Evolutionary conservation across 108 stramenopile species (phyloP).

Genomic region (Phaeodactylum tricornutum): DNA sequence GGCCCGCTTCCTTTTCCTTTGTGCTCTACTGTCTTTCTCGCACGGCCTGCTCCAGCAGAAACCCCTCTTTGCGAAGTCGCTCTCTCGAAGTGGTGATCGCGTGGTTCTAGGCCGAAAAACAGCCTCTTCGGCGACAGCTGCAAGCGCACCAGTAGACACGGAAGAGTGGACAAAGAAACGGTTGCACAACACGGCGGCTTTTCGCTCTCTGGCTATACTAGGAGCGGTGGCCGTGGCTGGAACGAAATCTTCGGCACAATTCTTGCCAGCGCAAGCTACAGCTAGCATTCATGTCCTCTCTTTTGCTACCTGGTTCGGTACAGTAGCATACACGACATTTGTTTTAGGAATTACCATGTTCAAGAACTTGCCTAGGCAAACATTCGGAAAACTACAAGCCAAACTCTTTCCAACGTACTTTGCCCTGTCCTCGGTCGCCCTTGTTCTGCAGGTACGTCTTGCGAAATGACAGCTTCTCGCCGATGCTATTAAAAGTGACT

Average conservation of each 20-base stretch:
- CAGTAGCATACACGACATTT: slow-evolving; percentile 64
- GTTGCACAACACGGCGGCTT: slow-evolving; percentile 11
- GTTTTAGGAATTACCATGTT: slow-evolving; percentile 76
- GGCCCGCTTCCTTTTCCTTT: no score
- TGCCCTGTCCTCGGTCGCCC: slow-evolving; percentile 31
- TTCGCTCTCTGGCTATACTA: slow-evolving; percentile 14
- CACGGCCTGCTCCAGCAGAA: no score
- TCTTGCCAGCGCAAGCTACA: slow-evolving; percentile 23
- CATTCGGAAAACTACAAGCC: slow-evolving; percentile 71
- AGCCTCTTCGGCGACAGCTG: slow-evolving; percentile 3
- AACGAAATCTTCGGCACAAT: background rate
- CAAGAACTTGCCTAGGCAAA: slow-evolving; percentile 71
- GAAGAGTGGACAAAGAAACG: slow-evolving; percentile 22
- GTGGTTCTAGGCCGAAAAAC: no score
- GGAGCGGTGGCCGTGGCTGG: slow-evolving; percentile 7
- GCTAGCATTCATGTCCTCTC: slow-evolving; percentile 49
- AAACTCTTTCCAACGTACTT: slow-evolving; percentile 79
- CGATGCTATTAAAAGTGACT: background rate
- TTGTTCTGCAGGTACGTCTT: slow-evolving; percentile 47
- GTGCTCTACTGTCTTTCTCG: no score
- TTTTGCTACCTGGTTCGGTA: slow-evolving; percentile 67
- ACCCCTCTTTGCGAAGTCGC: no score
- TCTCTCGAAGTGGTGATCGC: no score
- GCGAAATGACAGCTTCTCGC: no score
- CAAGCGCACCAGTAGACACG: background rate